Evolutionary conservation across 1,284 basidiomycete genomes (phyloP), one percentile per base, ranked within the genome.

Genomic region (Irpex lacteus): DNA sequence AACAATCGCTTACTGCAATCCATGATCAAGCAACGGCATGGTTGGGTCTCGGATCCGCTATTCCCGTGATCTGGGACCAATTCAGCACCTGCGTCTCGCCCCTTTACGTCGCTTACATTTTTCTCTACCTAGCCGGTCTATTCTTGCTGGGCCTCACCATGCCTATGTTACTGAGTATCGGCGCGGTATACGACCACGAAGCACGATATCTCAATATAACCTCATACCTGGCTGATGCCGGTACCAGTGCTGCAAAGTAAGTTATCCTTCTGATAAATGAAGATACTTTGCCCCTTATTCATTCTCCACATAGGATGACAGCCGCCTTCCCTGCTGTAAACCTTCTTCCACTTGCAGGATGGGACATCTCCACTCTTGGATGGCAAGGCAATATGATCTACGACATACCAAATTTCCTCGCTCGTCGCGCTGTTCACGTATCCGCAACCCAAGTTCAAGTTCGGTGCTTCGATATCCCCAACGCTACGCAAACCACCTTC

Each of bases 21-120:
- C 65, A 66, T 52, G 65, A 66, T 32, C 63, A 66, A 47, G 60
- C 62, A 5, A 8, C 36, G 1, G 59, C 65, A 8, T 66, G 65
- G 62, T 59, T 66, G 6, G 61, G 61, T 5, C 50, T 65, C 11
- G 61, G 64, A 15, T 56, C 61, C 5, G 47, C 61, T 21, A 21
- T 53, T 47, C 44, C 40, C 18, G 50, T 52, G n/a, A 13, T 44
- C 40, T 44, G 13, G 54, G 44, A 58, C 26, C 36, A 57, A 32
- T 58, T 57, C 44, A 32, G 26, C 44, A 44, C 53, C 6, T 26
- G 37, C 26, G 34, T 56, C 19, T 56, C 54, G 21, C 32, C 32
- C 7, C 11, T 32, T 18, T 56, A 56, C n/a, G 54, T 57, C 38
- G 4, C 50, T n/a, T 62, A 55, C 26, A 62, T 58, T 18, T 40